phyloP scores from a whole-genome alignment of 805 yeast species.

The Danielozyma ontarioensis region DNA sequence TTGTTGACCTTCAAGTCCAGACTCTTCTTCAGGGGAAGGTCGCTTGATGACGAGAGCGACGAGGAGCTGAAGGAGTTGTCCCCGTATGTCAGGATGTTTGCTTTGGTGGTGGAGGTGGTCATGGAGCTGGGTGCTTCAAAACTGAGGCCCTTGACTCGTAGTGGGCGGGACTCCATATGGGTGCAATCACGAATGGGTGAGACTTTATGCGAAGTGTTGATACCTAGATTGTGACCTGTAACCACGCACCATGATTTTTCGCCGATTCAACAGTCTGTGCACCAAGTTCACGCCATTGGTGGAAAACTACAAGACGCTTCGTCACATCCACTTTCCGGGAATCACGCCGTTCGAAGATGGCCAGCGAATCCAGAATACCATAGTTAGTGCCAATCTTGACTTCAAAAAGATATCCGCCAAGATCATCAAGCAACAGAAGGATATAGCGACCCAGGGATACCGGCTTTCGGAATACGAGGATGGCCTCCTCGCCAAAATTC shows the following conservation, averaged over 20 bases:
- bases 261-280: slow-evolving; percentile 1
- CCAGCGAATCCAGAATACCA: slow-evolving; percentile 47
- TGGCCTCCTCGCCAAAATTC: slow-evolving; percentile 37
- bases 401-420: slow-evolving; percentile 50
- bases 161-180: background rate
- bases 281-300: slow-evolving; percentile 25
- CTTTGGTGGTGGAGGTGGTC: background rate
- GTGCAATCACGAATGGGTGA: background rate
- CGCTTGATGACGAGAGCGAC: no score
- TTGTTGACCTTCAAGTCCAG: no score
- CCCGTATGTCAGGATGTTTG: background rate
- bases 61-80: no score
- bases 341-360: slow-evolving; percentile 43
- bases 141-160: no score
- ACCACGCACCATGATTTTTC: background rate
- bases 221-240: no score
- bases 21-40: no score
- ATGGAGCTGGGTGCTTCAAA: background rate
- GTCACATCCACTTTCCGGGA: slow-evolving; percentile 40
- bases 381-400: slow-evolving; percentile 54
- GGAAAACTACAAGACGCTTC: slow-evolving; percentile 28
- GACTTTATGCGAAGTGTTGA: no score
- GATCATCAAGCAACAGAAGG: slow-evolving; percentile 35
- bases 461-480: slow-evolving; percentile 45
- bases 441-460: slow-evolving; percentile 34